Conservation (phyloP, 805 yeast genomes). For the Candida tallmaniae region DNA sequence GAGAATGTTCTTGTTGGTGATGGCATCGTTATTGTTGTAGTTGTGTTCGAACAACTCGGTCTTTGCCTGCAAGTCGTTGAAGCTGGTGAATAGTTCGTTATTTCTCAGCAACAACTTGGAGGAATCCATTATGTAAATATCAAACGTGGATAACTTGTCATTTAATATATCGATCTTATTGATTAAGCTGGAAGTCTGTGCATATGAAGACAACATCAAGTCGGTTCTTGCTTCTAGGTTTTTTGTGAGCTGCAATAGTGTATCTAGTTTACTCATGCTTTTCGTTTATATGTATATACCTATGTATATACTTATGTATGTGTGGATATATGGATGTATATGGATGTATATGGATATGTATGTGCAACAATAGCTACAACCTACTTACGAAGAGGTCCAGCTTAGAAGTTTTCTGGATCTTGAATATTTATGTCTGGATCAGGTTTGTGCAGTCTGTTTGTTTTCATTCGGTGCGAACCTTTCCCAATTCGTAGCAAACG, state of each 20-base stretch:
- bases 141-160: constrained; percentile 20
- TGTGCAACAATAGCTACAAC: too few relatives aligned
- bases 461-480: too few relatives aligned
- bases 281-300: too few relatives aligned
- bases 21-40: constrained; percentile 24
- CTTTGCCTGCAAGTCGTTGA: constrained; percentile 28
- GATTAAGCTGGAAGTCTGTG: constrained; percentile 21
- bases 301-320: too few relatives aligned
- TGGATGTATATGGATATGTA: too few relatives aligned
- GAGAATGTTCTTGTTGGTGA: constrained; percentile 28
- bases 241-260: constrained; percentile 25
- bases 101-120: constrained; percentile 19
- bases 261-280: constrained; percentile 24
- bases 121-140: constrained; percentile 26
- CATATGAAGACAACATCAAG: constrained; percentile 17
- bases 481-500: too few relatives aligned
- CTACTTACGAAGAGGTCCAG: too few relatives aligned
- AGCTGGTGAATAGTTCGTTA: constrained; percentile 18
- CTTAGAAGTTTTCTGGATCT: too few relatives aligned
- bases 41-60: constrained; percentile 31
- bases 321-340: too few relatives aligned
- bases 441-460: too few relatives aligned
- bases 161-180: constrained; percentile 17
- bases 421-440: too few relatives aligned
- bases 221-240: constrained; percentile 25